phyloP scores from a whole-genome alignment of 2,329 filamentous ascomycete species.

The Trichophyton mentagrophytes region DNA sequence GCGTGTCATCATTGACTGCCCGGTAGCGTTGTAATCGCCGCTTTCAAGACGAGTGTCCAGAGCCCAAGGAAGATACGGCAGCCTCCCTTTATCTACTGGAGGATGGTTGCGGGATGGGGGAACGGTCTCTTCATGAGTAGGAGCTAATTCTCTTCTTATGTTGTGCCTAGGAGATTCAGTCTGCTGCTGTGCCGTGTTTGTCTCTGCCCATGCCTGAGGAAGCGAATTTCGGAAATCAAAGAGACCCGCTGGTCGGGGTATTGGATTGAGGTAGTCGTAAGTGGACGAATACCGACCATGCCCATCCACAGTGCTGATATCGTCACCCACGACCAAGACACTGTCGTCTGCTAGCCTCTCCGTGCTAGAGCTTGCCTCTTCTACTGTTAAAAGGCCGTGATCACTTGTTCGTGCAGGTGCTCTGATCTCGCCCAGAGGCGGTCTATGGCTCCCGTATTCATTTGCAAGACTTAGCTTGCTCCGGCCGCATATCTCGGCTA shows the following conservation, averaged over 20 bases:
- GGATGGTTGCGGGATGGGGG: slow-evolving; percentile 12
- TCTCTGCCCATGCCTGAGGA: slow-evolving; percentile 14
- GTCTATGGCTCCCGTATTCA: slow-evolving; percentile 50
- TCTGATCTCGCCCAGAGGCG: slow-evolving; percentile 47
- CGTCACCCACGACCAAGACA: slow-evolving; percentile 28
- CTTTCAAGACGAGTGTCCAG: slow-evolving; percentile 19
- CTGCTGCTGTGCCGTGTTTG: slow-evolving; percentile 2
- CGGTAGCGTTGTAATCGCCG: slow-evolving; percentile 7
- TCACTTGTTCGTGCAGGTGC: slow-evolving; percentile 18
- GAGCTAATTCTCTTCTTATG: neutral
- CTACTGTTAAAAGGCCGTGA: slow-evolving; percentile 28
- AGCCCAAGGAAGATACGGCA: slow-evolving; percentile 14
- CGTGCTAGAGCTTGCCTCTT: slow-evolving; percentile 30
- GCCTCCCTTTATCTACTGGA: neutral
- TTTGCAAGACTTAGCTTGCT: slow-evolving; percentile 50
- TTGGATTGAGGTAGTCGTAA: slow-evolving; percentile 27
- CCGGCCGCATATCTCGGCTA: slow-evolving; percentile 50
- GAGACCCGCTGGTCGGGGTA: slow-evolving; percentile 18
- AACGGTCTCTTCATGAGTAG: neutral
- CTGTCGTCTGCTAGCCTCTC: slow-evolving; percentile 26
- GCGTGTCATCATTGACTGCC: slow-evolving; percentile 21
- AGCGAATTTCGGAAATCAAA: slow-evolving; percentile 14
- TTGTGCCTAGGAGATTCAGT: slow-evolving; percentile 3
- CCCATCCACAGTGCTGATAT: slow-evolving; percentile 27
- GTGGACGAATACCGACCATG: slow-evolving; percentile 25